Evolutionary conservation across 352 stramenopile species (phyloP).

Genomic region (Globisporangium rhizosaccharum): DNA sequence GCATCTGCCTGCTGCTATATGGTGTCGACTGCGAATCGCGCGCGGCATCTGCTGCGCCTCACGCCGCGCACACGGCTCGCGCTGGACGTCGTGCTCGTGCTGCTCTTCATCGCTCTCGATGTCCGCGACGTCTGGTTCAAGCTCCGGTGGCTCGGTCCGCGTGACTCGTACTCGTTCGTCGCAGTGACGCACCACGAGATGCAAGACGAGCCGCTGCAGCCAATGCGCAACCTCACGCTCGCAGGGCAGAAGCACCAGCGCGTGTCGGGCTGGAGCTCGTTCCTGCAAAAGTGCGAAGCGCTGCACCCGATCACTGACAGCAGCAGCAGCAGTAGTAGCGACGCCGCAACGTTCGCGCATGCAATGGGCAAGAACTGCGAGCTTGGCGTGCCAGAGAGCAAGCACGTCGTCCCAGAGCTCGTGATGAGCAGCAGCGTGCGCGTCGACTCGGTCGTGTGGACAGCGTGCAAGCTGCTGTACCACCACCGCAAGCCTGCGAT

Average conservation of each 20-base stretch:
- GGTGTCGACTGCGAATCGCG: not conserved
- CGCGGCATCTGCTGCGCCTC: no score
- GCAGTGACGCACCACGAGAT: constrained; percentile 13
- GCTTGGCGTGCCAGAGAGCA: constrained; percentile 19
- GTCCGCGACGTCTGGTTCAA: constrained; percentile 60
- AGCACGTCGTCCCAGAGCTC: constrained; percentile 23
- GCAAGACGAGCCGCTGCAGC: not conserved
- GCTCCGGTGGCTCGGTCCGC: constrained; percentile 36
- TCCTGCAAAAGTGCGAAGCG: constrained; percentile 35
- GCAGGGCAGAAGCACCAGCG: constrained; percentile 14
- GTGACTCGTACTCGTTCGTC: constrained; percentile 34
- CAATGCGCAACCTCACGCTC: constrained; percentile 9
- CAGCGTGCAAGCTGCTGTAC: constrained; percentile 41
- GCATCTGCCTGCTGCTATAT: not conserved
- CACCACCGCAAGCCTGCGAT: constrained; percentile 39
- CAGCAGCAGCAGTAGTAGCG: not conserved
- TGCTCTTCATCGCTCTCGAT: constrained; percentile 33
- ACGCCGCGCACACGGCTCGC: constrained; percentile 10
- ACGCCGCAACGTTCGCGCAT: constrained; percentile 20
- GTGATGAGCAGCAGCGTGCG: constrained; percentile 38
- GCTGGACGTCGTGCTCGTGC: constrained; percentile 25
- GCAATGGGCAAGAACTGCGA: constrained; percentile 37
- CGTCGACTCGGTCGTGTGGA: constrained; percentile 49
- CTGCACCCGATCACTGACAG: constrained; percentile 21
- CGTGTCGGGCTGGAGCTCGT: constrained; percentile 39